phyloP scores from a whole-genome alignment of 768 basidiomycete genomes.

The Tylopilus sp. region DNA sequence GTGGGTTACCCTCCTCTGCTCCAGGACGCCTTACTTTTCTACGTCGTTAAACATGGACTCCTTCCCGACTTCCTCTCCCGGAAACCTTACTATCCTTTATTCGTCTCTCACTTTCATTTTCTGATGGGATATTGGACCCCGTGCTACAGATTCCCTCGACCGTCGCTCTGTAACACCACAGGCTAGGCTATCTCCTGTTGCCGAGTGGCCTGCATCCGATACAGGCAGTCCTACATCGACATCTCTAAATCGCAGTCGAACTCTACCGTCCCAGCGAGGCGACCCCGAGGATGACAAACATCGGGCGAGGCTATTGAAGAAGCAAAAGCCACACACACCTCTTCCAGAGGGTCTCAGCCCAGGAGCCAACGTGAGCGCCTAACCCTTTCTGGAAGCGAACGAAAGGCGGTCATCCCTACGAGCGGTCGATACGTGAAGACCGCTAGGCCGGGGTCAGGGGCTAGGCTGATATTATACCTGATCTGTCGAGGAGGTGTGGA shows the following conservation, averaged over 20 bases:
- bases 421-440: conserved; percentile 5
- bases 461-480: conserved; percentile 6
- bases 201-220: conserved; percentile 39
- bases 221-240: conserved; percentile 29
- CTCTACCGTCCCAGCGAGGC: conserved; percentile 44
- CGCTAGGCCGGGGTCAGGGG: neutral
- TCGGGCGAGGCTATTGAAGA: conserved; percentile 43
- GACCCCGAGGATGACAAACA: conserved; percentile 35
- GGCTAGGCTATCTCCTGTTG: conserved; percentile 46
- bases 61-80: neutral
- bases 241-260: conserved; percentile 54
- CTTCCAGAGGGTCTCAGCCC: conserved; percentile 19
- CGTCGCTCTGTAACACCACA: conserved; percentile 22
- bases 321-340: conserved; percentile 46
- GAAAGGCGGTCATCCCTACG: neutral
- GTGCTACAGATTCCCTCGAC: conserved; percentile 19
- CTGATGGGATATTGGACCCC: conserved; percentile 12
- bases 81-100: neutral
- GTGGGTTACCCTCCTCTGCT: conserved; percentile 34
- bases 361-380: conserved; percentile 24
- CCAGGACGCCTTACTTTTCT: conserved; percentile 28
- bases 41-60: conserved; percentile 26
- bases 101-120: conserved; percentile 5
- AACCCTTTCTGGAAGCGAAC: neutral
- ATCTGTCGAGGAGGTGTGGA: conserved; percentile 17